Percentiles rank a stretch among this genome's conserved stretches.
These are phyloP conservation scores for Talaromyces sp. DNA, from an alignment of 2,329 filamentous ascomycete species.

Conservation along the genomic window DNA sequence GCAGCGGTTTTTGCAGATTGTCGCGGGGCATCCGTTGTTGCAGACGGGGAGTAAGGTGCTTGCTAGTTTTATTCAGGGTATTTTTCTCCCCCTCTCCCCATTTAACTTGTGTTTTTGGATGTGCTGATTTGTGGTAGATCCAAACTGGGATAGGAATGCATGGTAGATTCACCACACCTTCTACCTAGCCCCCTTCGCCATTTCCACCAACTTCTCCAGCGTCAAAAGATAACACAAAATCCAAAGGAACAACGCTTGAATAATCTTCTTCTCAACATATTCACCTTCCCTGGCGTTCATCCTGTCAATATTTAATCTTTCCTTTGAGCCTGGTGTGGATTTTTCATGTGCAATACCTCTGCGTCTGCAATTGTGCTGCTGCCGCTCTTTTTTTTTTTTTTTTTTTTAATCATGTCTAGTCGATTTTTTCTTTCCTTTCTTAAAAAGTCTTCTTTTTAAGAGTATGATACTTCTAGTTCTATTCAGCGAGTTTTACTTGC, in stretches of 20 bases:
- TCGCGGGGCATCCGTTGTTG: slow-evolving; percentile 89
- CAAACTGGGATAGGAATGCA: slow-evolving; percentile 78
- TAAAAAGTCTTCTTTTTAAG: too few species aligned
- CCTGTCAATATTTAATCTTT: background rate
- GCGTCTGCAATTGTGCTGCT: background rate
- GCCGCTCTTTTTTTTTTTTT: background rate
- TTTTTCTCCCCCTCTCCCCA: slow-evolving; percentile 22
- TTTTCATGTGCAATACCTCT: background rate
- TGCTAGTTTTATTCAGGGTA: slow-evolving; percentile 94
- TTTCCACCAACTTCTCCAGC: background rate
- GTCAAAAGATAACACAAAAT: background rate
- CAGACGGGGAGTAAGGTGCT: slow-evolving; percentile 97
- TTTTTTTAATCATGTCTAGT: background rate
- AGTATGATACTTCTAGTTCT: too few species aligned
- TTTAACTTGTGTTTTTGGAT: background rate
- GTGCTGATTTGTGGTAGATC: slow-evolving; percentile 30
- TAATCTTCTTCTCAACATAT: background rate
- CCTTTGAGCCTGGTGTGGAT: background rate
- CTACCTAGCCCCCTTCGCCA: background rate
- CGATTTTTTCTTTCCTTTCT: too few species aligned
- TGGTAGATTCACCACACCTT: slow-evolving; percentile 53
- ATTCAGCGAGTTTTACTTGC: background rate
- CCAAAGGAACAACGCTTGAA: background rate
- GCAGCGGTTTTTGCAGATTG: slow-evolving; percentile 94
- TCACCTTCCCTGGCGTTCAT: background rate